Conservation (phyloP, 1,284 basidiomycete species). For the Ganoderma leucocontextum region DNA sequence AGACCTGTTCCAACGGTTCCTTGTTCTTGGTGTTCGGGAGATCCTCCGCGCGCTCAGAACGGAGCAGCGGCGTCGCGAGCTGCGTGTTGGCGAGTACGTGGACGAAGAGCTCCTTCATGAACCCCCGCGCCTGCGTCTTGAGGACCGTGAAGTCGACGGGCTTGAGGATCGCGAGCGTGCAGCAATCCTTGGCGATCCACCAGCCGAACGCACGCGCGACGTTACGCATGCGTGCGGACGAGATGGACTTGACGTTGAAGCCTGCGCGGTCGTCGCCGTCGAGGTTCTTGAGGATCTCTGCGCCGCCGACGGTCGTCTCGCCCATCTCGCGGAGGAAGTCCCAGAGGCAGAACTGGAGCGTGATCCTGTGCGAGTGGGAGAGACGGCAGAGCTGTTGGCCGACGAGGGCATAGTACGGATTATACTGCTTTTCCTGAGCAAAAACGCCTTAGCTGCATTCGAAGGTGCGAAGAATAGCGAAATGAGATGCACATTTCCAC, state of each 20-base stretch:
- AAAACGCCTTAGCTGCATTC: conserved; percentile 12
- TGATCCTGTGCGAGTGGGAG: conserved; percentile 88
- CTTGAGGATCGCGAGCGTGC: conserved; percentile 86
- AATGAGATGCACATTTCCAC: conserved; percentile 76
- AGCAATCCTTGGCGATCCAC: conserved; percentile 81
- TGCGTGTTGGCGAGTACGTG: conserved; percentile 80
- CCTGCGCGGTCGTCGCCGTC: conserved; percentile 55
- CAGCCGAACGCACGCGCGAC: conserved; percentile 84
- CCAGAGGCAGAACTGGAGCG: conserved; percentile 96
- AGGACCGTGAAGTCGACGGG: conserved; percentile 86
- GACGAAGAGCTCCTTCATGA: conserved; percentile 75
- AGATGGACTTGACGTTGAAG: conserved; percentile 64
- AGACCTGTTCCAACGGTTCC: conserved; percentile 73
- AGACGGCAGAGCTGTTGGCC: conserved; percentile 76
- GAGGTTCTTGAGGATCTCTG: conserved; percentile 75
- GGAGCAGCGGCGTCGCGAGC: conserved; percentile 68
- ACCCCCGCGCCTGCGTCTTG: conserved; percentile 67
- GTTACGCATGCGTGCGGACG: conserved; percentile 66
- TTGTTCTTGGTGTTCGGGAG: conserved; percentile 58
- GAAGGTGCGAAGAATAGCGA: not conserved
- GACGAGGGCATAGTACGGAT: conserved; percentile 95
- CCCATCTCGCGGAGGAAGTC: conserved; percentile 95
- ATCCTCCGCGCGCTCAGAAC: conserved; percentile 40
- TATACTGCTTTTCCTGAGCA: conserved; percentile 87
- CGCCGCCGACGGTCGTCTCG: conserved; percentile 84